These are phyloP conservation scores for Arxiozyma heterogenica DNA, from an alignment of 1,139 yeast species.

Conservation along the genomic window DNA sequence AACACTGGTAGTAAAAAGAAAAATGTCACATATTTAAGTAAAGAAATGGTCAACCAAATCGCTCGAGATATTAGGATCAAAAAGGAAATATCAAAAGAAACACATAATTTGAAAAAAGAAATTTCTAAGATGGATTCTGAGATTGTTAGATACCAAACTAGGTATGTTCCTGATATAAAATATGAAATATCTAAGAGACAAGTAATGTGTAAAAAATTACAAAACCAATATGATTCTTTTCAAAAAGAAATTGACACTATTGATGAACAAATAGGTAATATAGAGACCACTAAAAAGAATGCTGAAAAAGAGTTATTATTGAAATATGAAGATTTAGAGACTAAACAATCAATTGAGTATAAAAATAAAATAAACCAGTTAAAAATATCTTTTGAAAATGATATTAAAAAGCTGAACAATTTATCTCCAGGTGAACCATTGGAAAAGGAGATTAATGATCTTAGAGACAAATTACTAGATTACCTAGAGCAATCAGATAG, in stretches of 20 bases:
- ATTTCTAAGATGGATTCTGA: slow-evolving; percentile 8
- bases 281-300: not conserved
- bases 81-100: slow-evolving; percentile 2
- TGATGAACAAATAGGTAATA: not conserved
- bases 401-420: slow-evolving; percentile 11
- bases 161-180: slow-evolving; percentile 10
- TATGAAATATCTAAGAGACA: slow-evolving; percentile 13
- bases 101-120: slow-evolving; percentile 1
- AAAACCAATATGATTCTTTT: slow-evolving; percentile 7
- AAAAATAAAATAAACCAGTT: slow-evolving; percentile 5
- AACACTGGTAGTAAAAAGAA: not conserved
- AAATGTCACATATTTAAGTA: slow-evolving; percentile 3
- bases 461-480: slow-evolving; percentile 3
- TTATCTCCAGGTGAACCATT: slow-evolving; percentile 9
- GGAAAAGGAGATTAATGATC: slow-evolving; percentile 6
- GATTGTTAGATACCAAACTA: slow-evolving; percentile 6
- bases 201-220: slow-evolving; percentile 9
- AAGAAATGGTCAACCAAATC: slow-evolving; percentile 2
- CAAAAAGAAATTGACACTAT: not conserved
- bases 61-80: slow-evolving; percentile 4
- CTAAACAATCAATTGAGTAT: not conserved
- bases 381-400: slow-evolving; percentile 6
- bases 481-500: slow-evolving; percentile 5
- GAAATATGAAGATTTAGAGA: slow-evolving; percentile 6
- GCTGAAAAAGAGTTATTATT: not conserved